phyloP scores from a whole-genome alignment of 2,329 filamentous ascomycete species.

The Botrytis fragariae region DNA sequence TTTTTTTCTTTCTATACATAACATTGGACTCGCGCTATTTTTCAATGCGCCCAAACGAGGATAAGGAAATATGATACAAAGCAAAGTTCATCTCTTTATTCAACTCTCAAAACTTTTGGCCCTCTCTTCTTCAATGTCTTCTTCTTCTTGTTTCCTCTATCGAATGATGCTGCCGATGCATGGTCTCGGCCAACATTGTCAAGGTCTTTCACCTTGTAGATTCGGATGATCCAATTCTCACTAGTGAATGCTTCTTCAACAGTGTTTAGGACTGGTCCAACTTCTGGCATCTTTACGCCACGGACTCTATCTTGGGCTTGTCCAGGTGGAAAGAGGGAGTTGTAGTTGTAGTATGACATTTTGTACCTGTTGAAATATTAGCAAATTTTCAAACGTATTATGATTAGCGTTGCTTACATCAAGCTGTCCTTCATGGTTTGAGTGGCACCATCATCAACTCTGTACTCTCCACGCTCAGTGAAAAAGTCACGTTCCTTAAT shows the following conservation, averaged over 20 bases:
- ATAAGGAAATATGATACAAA: slow-evolving; percentile 37
- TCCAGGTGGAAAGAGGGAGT: slow-evolving; percentile 83
- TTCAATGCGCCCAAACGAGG: slow-evolving; percentile 24
- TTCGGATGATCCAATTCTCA: slow-evolving; percentile 99
- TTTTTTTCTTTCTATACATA: slow-evolving; percentile 33
- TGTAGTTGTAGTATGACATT: slow-evolving; percentile 99
- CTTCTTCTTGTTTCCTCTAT: slow-evolving; percentile 82
- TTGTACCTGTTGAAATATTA: slow-evolving; percentile 73
- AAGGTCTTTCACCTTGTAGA: slow-evolving; percentile 99
- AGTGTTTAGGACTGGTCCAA: slow-evolving; percentile 80
- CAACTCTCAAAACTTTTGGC: slow-evolving; percentile 68
- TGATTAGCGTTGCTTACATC: slow-evolving; percentile 64
- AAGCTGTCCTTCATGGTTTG: slow-evolving; percentile 98
- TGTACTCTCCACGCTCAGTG: slow-evolving; percentile 88
- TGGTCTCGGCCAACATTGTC: slow-evolving; percentile 95
- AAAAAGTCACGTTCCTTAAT: slow-evolving; percentile 97
- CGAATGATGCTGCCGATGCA: slow-evolving; percentile 65
- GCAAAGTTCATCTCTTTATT: slow-evolving; percentile 47
- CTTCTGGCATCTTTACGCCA: slow-evolving; percentile 72
- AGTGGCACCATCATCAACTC: slow-evolving; percentile 87
- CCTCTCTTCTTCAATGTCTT: slow-evolving; percentile 69
- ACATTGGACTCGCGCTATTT: slow-evolving; percentile 25
- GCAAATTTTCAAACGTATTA: slow-evolving; percentile 16
- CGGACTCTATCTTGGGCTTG: slow-evolving; percentile 91
- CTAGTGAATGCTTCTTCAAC: slow-evolving; percentile 97